Base-by-base conservation (phyloP, 805 yeast genomes). In the Komagataella ulmi region DNA sequence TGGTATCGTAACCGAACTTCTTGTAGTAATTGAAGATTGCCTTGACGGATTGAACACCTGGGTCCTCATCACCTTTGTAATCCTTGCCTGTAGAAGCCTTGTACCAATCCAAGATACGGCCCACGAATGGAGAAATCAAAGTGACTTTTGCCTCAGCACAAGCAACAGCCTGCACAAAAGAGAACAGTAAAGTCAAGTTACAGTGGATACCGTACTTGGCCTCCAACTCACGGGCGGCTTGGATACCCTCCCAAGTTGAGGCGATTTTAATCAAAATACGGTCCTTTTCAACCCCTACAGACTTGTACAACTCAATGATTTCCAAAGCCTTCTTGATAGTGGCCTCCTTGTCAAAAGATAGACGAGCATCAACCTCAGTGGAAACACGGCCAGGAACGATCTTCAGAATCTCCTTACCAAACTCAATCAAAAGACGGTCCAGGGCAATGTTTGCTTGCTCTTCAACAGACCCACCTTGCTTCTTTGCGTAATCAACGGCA, bases 351-450 rank as follows among this genome's bases (percentile, higher is more conserved):
- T 93, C 90, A 69, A 89, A 93, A 45, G 98, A 91, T 64, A 93
- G 81, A 73, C 97, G 88, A 54, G 99, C 99, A 66, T 93, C 99
- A 56, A 93, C 98, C 77, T 93, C 99, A 56, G 99, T 93, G 54
- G 97, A 89, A 54, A 93, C 99, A 76, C 98, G 85, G 65, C 99
- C 99, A 61, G 99, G 99, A 52, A 93, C 97, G 66, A 93, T 88
- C 66, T 80, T 78, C 66, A 93, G 78, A 66, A 93, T 93, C 73
- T 87, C 90, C 65, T 80, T 78, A 73, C 99, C 99, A 69, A 93
- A 93, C 73, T 90, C 98, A 58, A 93, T 96, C 64, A 93, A 80
- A 63, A 93, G 75, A 72, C 87, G 78, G 75, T 93, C 99, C 61
- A 91, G 79, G 49, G 99, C 97, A 61, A 80, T 69, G 51, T 79